phyloP scores from a whole-genome alignment of 805 yeast species.

The Schwanniomyces polymorphus region DNA sequence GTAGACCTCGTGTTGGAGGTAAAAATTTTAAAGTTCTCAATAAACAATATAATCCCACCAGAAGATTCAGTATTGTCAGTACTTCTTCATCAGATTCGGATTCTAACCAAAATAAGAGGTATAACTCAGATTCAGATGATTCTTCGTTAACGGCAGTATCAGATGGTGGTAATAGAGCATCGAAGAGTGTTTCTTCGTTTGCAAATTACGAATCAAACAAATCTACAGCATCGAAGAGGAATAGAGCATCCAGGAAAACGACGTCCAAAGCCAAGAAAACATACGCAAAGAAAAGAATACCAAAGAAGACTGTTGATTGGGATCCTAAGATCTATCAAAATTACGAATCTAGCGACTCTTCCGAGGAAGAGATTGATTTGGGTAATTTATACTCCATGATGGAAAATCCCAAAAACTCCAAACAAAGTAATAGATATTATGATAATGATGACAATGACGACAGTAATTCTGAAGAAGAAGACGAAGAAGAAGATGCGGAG shows the following conservation, averaged over 20 bases:
- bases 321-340: slow-evolving; percentile 4
- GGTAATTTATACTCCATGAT: slow-evolving; percentile 24
- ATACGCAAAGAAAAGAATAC: slow-evolving; percentile 18
- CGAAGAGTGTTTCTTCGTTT: slow-evolving; percentile 9
- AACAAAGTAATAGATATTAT: neutral
- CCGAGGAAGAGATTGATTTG: slow-evolving; percentile 12
- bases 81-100: slow-evolving; percentile 27
- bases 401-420: slow-evolving; percentile 6
- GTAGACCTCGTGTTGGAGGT: slow-evolving; percentile 22
- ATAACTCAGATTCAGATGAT: slow-evolving; percentile 23
- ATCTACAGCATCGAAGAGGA: slow-evolving; percentile 1
- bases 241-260: slow-evolving; percentile 1
- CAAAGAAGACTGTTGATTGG: slow-evolving; percentile 23
- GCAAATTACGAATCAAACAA: neutral
- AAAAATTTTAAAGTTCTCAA: slow-evolving; percentile 29
- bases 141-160: slow-evolving; percentile 42
- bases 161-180: slow-evolving; percentile 17
- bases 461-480: slow-evolving; percentile 1
- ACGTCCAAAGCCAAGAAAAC: slow-evolving; percentile 8
- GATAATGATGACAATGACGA: slow-evolving; percentile 5
- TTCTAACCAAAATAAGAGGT: slow-evolving; percentile 3
- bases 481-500: neutral
- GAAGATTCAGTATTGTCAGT: slow-evolving; percentile 38
- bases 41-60: slow-evolving; percentile 10
- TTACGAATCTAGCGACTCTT: slow-evolving; percentile 11